phyloP scores from a whole-genome alignment of 2,329 filamentous ascomycete genomes.

The Botrytis fragariae region DNA sequence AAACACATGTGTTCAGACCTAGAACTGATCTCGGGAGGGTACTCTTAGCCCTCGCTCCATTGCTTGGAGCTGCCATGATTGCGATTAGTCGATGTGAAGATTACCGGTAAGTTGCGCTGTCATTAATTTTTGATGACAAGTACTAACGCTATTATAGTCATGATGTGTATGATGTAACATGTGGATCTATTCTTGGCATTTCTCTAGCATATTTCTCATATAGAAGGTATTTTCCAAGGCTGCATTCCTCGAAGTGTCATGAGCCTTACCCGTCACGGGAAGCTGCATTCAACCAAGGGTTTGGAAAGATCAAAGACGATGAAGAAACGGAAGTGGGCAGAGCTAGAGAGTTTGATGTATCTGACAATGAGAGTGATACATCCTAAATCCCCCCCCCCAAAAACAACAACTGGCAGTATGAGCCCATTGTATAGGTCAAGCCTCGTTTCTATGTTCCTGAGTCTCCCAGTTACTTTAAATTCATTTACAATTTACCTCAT shows the following conservation, averaged over 20 bases:
- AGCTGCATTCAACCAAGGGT: conserved; percentile 33
- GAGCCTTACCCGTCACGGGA: conserved; percentile 52
- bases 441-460: neutral
- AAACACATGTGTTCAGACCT: conserved; percentile 54
- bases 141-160: conserved; percentile 42
- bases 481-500: neutral
- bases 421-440: neutral
- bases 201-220: conserved; percentile 64
- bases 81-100: conserved; percentile 68
- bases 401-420: neutral
- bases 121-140: conserved; percentile 6
- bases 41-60: conserved; percentile 55
- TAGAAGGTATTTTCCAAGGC: conserved; percentile 58
- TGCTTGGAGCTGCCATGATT: conserved; percentile 64
- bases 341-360: conserved; percentile 22
- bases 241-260: conserved; percentile 53
- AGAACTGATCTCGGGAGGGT: conserved; percentile 52
- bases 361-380: conserved; percentile 18
- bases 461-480: neutral
- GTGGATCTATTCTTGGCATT: conserved; percentile 60
- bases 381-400: no score
- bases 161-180: conserved; percentile 66
- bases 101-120: conserved; percentile 47
- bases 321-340: conserved; percentile 31
- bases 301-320: conserved; percentile 38